A percentile compares a stretch with the other conserved stretches of the same genome.
Conservation (phyloP, 2,329 filamentous ascomycete species). For the Verticillium nubilum region DNA sequence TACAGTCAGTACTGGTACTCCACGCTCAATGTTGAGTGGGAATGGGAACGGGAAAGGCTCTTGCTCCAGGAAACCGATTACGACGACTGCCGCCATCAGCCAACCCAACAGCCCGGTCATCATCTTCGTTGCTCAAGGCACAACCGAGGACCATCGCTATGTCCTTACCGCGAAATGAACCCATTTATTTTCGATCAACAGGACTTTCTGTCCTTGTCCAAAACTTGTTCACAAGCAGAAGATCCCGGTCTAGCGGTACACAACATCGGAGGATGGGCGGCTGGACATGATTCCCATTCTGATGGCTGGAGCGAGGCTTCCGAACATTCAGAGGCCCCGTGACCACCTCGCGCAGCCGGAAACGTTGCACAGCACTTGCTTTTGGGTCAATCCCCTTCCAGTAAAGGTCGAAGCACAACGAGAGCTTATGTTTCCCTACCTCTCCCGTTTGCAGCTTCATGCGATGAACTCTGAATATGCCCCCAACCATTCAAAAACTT, state of each 20-base stretch:
- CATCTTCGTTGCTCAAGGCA: no score
- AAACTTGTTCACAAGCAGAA: neutral
- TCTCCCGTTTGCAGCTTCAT: neutral
- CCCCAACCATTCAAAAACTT: neutral
- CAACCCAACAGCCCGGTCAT: no score
- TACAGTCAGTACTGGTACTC: no score
- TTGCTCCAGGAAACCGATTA: neutral
- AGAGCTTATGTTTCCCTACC: neutral
- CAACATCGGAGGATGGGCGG: neutral
- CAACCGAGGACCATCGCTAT: no score
- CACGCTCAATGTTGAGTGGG: no score
- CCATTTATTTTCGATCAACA: no score
- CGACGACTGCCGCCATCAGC: neutral
- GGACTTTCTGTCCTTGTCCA: no score
- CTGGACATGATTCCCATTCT: neutral
- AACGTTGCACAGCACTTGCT: neutral
- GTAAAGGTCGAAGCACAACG: neutral
- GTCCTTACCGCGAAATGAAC: no score
- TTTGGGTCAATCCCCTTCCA: neutral
- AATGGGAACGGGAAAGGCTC: no score
- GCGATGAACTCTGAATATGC: neutral
- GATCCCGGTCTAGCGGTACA: neutral
- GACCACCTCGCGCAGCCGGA: neutral
- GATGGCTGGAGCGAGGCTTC: neutral
- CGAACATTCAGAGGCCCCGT: neutral